Conservation (phyloP, 1,284 basidiomycete genomes). For the Rhodotorula sp. region DNA sequence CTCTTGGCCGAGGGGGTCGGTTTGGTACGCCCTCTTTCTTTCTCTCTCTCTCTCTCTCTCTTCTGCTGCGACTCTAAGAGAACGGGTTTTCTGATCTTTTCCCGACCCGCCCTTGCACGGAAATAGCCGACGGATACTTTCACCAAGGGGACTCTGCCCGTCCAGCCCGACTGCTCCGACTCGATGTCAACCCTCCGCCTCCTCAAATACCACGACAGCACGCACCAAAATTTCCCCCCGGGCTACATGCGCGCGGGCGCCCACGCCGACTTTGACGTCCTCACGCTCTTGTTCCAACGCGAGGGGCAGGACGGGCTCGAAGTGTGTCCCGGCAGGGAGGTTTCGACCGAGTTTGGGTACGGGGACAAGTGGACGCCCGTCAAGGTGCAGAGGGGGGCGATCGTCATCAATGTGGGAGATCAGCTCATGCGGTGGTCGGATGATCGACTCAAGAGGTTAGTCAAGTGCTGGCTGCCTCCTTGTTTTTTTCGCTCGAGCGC, state of each 20-base stretch:
- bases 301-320: slow-evolving; percentile 46
- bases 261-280: slow-evolving; percentile 46
- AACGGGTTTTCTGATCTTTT: too few species aligned
- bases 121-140: slow-evolving; percentile 35
- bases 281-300: slow-evolving; percentile 47
- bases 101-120: too few species aligned
- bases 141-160: slow-evolving; percentile 33
- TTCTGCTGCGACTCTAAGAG: too few species aligned
- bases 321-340: slow-evolving; percentile 44
- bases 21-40: slow-evolving; percentile 15
- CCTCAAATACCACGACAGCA: slow-evolving; percentile 45
- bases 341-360: slow-evolving; percentile 42
- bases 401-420: slow-evolving; percentile 46
- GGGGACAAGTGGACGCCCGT: slow-evolving; percentile 44
- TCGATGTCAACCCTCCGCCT: slow-evolving; percentile 45
- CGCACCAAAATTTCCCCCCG: slow-evolving; percentile 39
- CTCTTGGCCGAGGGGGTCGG: slow-evolving; percentile 45
- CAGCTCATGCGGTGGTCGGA: slow-evolving; percentile 46
- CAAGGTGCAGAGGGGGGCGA: slow-evolving; percentile 38
- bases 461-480: not conserved
- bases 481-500: too few species aligned
- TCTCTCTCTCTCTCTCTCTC: too few species aligned
- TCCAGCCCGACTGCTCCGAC: slow-evolving; percentile 37
- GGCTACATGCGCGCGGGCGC: slow-evolving; percentile 43
- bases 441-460: slow-evolving; percentile 44